Base-by-base conservation (phyloP, 179 eudicot genomes). In the Camellia oleifera region DNA sequence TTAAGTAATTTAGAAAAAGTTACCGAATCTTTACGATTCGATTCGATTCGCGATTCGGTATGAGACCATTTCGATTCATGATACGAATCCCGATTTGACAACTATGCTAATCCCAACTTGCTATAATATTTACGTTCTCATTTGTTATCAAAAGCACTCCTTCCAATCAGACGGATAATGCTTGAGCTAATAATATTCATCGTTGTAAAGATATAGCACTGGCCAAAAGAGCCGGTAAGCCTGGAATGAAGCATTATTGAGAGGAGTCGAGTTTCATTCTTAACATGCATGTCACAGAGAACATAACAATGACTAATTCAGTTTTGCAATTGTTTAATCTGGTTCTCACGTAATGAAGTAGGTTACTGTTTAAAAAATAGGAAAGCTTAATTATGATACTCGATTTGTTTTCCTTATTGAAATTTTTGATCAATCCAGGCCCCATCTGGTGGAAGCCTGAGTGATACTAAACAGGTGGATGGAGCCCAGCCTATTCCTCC, bases 401-500 rank as follows among this genome's bases (percentile, higher is more conserved):
- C 57, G 17, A 78, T 46, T 23, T 48, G 5, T 58, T 4, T 73
- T 77, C 54, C 77, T 54, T 12, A 7, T 69, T 60, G 66, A 20
- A 40, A 69, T 15, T 14, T 69, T 69, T 69, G 9, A 40, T 63
- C 4, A 42, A 69, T 77, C 64, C 81, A 88, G 91, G 84, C 23
- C 10, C 72, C 50, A 54, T 56, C 84, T 18, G 75, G 66, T 13
- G 79, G 72, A 32, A 75, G 67, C 54, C 44, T 65, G 26, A 52
- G 18, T 11, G 78, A 84, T 69, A 3, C 81, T 6, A 81, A 84
- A 60, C 87, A 53, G 56, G 85, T 78, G 48, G 81, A 87, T 72
- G 83, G 74, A 60, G 44, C 77, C 57, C 67, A 45, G 45, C 45
- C 74, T 23, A 3, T 75, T 23, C 75, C 67, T 15, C 60, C 88